Evolutionary conservation across 1,284 basidiomycete species (phyloP), one percentile per base, ranked within the genome.

Genomic region (Sanguinoderma infundibulare): DNA sequence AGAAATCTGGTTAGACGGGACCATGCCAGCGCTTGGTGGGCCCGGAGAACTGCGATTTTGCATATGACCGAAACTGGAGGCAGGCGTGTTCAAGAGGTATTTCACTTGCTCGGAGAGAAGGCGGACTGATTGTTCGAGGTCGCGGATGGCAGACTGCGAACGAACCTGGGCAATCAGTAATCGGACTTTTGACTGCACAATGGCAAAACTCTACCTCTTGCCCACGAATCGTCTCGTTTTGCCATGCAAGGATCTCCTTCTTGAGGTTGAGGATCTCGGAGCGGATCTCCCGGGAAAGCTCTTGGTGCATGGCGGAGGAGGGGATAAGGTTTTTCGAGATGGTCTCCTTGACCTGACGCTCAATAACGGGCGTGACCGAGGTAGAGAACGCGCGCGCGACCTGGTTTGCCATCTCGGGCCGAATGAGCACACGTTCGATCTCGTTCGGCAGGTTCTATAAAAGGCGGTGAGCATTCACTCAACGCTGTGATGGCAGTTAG

Each of bases 281-380:
- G 59, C 87, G 86, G 65, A 94, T 81, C 73, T 92, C 90, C 28
- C 86, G 82, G 38, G 90, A 75, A 14, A 94, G 78, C 53, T 92
- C 90, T 71, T 93, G 90, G 69, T 93, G 89, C 81, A 93, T 85
- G 3, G 79, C 77, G 20, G 84, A 81, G 14, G 89, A 83, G 0
- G 92, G 92, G 39, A 93, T 78, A 69, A 95, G 84, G 0, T 82
- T 84, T 75, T 90, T 89, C 35, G 81, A 80, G 67, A 94, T 83
- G 9, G 87, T 81, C 14, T 94, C 92, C 78, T 93, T 92, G 70
- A 94, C 85, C 68, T 92, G 88, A 60, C 87, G 82, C 73, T 92
- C 91, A 64, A 94, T 86, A 55, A 90, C 73, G 12, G 91, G 90
- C 5, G 86, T 86, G 59, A 93, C 75, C 54, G 85, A 84, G 5